Percentiles rank a stretch among this genome's conserved stretches.
Conservation (phyloP, 1,284 basidiomycete species). For the Cryptococcus sp. region DNA sequence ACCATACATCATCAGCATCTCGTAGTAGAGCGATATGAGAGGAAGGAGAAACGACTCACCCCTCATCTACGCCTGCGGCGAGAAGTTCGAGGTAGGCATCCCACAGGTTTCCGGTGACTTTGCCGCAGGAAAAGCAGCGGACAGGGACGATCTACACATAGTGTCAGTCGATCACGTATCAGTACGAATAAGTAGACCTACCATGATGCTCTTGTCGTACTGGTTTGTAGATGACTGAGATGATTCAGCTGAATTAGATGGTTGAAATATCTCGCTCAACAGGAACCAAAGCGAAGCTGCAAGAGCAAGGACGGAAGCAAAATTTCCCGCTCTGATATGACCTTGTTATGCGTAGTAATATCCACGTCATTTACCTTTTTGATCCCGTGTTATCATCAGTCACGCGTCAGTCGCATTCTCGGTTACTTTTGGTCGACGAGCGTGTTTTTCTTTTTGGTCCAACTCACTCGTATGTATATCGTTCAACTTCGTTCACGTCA, state of each 20-base stretch:
- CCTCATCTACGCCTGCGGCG: conserved; percentile 75
- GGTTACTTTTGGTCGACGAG: too few species aligned
- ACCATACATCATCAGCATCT: conserved; percentile 5
- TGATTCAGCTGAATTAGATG: too few species aligned
- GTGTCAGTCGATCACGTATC: too few species aligned
- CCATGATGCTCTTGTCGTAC: conserved; percentile 2
- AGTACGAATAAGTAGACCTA: background rate
- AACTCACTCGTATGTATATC: background rate
- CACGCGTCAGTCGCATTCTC: too few species aligned
- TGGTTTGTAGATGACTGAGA: too few species aligned
- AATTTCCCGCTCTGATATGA: too few species aligned
- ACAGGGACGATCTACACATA: conserved; percentile 53
- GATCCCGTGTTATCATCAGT: conserved; percentile 4
- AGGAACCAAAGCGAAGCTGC: background rate
- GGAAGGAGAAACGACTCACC: conserved; percentile 60
- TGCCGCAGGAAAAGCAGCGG: conserved; percentile 78
- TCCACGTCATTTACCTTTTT: conserved; percentile 7
- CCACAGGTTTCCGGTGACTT: conserved; percentile 93
- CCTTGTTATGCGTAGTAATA: background rate
- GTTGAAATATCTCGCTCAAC: background rate
- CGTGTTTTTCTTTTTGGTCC: too few species aligned
- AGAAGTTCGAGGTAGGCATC: conserved; percentile 77
- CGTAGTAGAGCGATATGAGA: background rate
- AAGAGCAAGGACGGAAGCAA: too few species aligned
- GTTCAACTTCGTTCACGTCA: too few species aligned